phyloP scores from a whole-genome alignment of 352 stramenopile species.

The Aphanomyces cochlioides region DNA sequence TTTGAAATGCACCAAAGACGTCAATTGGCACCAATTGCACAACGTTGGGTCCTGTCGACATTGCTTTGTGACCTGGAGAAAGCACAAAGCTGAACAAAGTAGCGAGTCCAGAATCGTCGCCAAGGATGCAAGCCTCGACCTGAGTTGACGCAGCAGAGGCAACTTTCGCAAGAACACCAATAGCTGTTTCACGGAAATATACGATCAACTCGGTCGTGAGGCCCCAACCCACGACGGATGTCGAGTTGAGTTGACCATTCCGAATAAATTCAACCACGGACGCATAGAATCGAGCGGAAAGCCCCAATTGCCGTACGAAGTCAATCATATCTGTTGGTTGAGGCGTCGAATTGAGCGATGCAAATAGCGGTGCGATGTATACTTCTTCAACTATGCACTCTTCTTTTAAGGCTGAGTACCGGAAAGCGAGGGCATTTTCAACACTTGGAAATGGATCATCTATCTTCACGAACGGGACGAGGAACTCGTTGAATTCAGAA shows the following conservation, averaged over 20 bases:
- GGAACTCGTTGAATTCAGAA: slow-evolving; percentile 51
- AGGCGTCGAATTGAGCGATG: slow-evolving; percentile 41
- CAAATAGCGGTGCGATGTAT: slow-evolving; percentile 74
- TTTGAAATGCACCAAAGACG: slow-evolving; percentile 20
- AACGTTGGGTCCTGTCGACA: neutral
- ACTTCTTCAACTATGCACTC: slow-evolving; percentile 61
- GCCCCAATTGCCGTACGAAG: slow-evolving; percentile 46
- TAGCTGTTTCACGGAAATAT: neutral
- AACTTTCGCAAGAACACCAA: slow-evolving; percentile 13
- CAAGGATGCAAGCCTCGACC: slow-evolving; percentile 15
- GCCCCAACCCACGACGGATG: slow-evolving; percentile 4
- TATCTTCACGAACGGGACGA: slow-evolving; percentile 41
- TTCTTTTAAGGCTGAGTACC: slow-evolving; percentile 62
- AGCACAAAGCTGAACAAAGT: slow-evolving; percentile 20
- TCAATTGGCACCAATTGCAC: neutral
- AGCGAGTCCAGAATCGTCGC: neutral
- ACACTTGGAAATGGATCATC: slow-evolving; percentile 43
- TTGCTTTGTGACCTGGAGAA: slow-evolving; percentile 9
- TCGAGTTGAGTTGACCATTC: slow-evolving; percentile 45
- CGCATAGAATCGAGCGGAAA: slow-evolving; percentile 63
- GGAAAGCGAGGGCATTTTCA: slow-evolving; percentile 52
- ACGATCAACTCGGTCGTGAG: neutral
- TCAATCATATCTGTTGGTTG: slow-evolving; percentile 1
- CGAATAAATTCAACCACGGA: slow-evolving; percentile 79
- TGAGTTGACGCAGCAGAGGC: neutral